These are phyloP conservation scores for Juncus effusus DNA, from an alignment of 176 grass and related monocot species.

Conservation along the genomic window DNA sequence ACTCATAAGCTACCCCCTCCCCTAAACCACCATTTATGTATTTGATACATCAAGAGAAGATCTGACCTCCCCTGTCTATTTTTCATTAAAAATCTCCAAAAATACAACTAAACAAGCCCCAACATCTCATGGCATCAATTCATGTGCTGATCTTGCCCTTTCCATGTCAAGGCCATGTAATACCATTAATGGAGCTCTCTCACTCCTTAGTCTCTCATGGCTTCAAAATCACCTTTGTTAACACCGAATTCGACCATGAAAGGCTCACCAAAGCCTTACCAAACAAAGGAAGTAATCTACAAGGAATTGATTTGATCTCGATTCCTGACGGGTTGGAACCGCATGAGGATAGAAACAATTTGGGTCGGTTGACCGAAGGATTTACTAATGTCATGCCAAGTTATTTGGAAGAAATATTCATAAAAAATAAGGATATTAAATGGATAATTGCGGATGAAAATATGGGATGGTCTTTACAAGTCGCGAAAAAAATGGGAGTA, in stretches of 20 bases:
- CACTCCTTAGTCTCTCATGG: constrained; percentile 62
- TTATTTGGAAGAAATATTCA: constrained; percentile 37
- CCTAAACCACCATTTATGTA: background rate
- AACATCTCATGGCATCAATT: constrained; percentile 28
- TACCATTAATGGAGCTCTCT: constrained; percentile 66
- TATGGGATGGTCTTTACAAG: constrained; percentile 63
- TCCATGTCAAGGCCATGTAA: constrained; percentile 63
- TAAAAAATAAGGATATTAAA: constrained; percentile 22
- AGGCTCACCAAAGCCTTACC: constrained; percentile 32
- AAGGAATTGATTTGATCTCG: constrained; percentile 46
- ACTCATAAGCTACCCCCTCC: background rate
- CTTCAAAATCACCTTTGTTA: constrained; percentile 72
- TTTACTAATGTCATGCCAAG: constrained; percentile 35
- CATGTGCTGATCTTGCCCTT: constrained; percentile 54
- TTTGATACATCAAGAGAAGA: background rate
- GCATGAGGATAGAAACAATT: constrained; percentile 45
- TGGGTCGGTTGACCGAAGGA: constrained; percentile 23
- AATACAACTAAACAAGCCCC: background rate
- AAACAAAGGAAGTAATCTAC: constrained; percentile 2
- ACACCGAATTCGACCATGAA: constrained; percentile 61
- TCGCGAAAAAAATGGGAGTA: constrained; percentile 43
- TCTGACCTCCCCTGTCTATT: too few species aligned
- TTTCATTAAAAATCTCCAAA: background rate
- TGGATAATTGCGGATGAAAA: constrained; percentile 56
- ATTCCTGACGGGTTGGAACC: constrained; percentile 59